Base-by-base conservation (phyloP, 352 stramenopile species). In the Discostella stelligera region DNA sequence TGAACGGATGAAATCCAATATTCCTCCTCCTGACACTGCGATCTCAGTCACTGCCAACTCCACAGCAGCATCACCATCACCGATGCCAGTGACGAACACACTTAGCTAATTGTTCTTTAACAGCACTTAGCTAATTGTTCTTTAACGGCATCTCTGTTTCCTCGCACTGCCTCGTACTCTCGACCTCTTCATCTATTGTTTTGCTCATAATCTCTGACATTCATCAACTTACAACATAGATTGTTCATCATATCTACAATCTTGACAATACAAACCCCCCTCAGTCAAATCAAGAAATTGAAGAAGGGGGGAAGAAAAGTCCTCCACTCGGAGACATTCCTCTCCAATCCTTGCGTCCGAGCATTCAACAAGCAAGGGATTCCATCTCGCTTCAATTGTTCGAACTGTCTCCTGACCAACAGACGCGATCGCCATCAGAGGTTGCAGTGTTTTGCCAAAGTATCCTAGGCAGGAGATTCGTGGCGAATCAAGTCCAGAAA, bases 361-460 rank as follows among this genome's bases (percentile, higher is more conserved):
- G 41, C 23, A 27, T 64, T 25, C 74, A 71, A 20, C 60, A 77
- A 9, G 49, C 60, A 3, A 68, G 71, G 37, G 32, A 66, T 25
- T 54, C 55, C 14, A 20, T 13, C 9, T 16, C 21, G 30, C 59
- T 75, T 55, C 53, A 75, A 32, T 44, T 65, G 18, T 49, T 75
- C 27, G 41, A 64, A 48, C 69, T 56, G 30, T 74, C 66, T 63
- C 61, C 66, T 13, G 68, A 70, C 27, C 13, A 48, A 21, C 30
- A 48, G 37, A 52, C 25, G 3, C 18, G 52, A 46, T 56, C 59
- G 6, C 21, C 37, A 44, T 44, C 65, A 9, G 30, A 60, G 32
- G 50, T 66, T 21, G 49, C 11, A 60, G 30, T 70, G 16, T 58
- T 14, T 58, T 14, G 50, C 73, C 25, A 21, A 49, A 67, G 41